Conservation (phyloP, 2,329 filamentous ascomycete species). For the Dothistroma septosporum region DNA sequence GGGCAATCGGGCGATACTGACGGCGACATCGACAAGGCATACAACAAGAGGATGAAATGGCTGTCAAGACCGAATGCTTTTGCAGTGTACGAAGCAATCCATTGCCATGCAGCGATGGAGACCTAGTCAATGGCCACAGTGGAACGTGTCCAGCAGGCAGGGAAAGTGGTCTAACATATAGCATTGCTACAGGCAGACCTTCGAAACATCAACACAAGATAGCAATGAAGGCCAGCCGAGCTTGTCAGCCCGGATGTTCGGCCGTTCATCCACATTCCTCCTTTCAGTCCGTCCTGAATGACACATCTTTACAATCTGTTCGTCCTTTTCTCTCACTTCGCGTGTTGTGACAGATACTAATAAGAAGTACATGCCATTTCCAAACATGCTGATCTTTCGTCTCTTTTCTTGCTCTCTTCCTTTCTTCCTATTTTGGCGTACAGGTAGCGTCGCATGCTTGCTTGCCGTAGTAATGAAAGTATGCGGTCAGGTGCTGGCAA, state of each 20-base stretch:
- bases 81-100: no score
- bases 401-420: conserved; percentile 1
- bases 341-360: not conserved
- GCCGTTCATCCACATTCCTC: not conserved
- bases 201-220: conserved; percentile 4
- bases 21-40: not conserved
- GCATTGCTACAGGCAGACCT: conserved; percentile 6
- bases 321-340: not conserved
- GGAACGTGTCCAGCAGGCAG: not conserved
- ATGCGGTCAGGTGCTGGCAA: conserved; percentile 25
- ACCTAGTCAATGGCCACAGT: no score
- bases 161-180: not conserved
- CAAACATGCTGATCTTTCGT: conserved; percentile 9
- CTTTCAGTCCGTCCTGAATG: not conserved
- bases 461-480: conserved; percentile 18
- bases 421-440: not conserved
- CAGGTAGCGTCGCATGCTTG: not conserved
- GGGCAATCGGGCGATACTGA: no score
- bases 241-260: not conserved
- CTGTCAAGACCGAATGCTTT: no score
- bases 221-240: not conserved
- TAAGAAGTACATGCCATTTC: conserved; percentile 5
- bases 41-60: not conserved
- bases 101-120: no score
- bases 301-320: conserved; percentile 7